These are phyloP conservation scores for Candida suzukii DNA, from an alignment of 805 yeast species.

Conservation along the genomic window DNA sequence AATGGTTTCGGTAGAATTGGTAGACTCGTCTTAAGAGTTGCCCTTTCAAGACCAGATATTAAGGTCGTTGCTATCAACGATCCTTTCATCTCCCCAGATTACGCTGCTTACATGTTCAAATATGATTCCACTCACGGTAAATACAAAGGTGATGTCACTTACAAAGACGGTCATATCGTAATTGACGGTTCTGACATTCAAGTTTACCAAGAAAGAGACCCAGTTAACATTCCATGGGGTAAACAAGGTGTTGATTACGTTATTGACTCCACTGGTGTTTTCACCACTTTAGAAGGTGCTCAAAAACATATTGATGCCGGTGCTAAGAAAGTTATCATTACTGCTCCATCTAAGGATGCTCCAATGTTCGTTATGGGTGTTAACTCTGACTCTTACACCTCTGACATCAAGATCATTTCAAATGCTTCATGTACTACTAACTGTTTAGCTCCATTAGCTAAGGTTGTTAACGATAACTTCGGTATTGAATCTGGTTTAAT, in stretches of 20 bases:
- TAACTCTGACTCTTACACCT: constrained; percentile 70
- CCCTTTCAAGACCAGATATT: constrained; percentile 65
- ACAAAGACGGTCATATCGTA: constrained; percentile 50
- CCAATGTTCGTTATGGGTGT: constrained; percentile 96
- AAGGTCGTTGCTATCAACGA: constrained; percentile 85
- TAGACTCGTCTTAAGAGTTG: constrained; percentile 81
- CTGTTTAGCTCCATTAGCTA: constrained; percentile 92
- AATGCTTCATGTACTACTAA: constrained; percentile 96
- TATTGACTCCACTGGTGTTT: constrained; percentile 92
- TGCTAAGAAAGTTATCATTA: constrained; percentile 91
- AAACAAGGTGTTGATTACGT: constrained; percentile 74
- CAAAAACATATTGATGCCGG: constrained; percentile 81
- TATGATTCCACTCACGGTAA: constrained; percentile 91
- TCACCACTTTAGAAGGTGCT: constrained; percentile 77
- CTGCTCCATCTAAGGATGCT: constrained; percentile 91
- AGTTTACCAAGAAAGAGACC: constrained; percentile 79
- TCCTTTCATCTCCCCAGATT: constrained; percentile 84
- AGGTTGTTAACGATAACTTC: constrained; percentile 77
- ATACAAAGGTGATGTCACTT: constrained; percentile 66
- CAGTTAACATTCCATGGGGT: constrained; percentile 86
- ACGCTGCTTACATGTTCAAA: constrained; percentile 94
- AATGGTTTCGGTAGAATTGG: constrained; percentile 96
- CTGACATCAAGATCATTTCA: constrained; percentile 71
- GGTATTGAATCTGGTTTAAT: constrained; percentile 89
- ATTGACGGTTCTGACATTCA: constrained; percentile 63